These are phyloP conservation scores for Picea engelmannii DNA, from an alignment of 83 land plant species.

Conservation along the genomic window DNA sequence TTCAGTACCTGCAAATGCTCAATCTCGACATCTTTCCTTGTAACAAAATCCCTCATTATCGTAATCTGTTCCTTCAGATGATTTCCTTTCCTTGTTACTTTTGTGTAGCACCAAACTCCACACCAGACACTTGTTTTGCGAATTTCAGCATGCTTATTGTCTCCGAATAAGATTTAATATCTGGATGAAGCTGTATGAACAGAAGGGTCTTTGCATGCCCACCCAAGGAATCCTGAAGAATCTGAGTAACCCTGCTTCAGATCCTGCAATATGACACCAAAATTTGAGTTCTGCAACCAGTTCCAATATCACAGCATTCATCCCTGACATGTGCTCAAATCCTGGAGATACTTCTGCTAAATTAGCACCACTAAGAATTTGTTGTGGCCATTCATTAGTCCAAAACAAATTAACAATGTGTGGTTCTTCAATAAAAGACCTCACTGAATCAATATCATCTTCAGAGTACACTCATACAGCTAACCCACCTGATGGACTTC, in stretches of 20 bases:
- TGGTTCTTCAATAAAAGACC: constrained; percentile 89
- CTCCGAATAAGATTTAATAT: constrained; percentile 73
- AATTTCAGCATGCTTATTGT: constrained; percentile 83
- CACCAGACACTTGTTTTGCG: constrained; percentile 91
- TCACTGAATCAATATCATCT: constrained; percentile 92
- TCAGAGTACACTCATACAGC: constrained; percentile 65
- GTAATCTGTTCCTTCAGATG: constrained; percentile 80
- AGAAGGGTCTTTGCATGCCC: constrained; percentile 95
- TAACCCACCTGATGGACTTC: constrained; percentile 40
- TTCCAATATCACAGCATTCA: constrained; percentile 66
- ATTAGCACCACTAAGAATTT: constrained; percentile 53
- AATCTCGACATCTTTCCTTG: no score
- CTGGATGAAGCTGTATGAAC: constrained; percentile 91
- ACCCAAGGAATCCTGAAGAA: constrained; percentile 69
- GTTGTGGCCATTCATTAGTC: constrained; percentile 98
- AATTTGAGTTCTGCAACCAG: constrained; percentile 86
- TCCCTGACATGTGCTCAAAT: constrained; percentile 37
- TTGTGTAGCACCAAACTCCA: constrained; percentile 87
- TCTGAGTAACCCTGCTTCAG: constrained; percentile 60
- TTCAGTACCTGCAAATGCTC: no score
- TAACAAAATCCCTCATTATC: no score
- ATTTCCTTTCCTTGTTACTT: constrained; percentile 84
- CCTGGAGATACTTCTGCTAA: constrained; percentile 41
- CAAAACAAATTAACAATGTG: constrained; percentile 76
- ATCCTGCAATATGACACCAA: constrained; percentile 40